A percentile compares a stretch with the other conserved stretches of the same genome.
phyloP scores from a whole-genome alignment of 345 rosid genomes.

The Draba incana region DNA sequence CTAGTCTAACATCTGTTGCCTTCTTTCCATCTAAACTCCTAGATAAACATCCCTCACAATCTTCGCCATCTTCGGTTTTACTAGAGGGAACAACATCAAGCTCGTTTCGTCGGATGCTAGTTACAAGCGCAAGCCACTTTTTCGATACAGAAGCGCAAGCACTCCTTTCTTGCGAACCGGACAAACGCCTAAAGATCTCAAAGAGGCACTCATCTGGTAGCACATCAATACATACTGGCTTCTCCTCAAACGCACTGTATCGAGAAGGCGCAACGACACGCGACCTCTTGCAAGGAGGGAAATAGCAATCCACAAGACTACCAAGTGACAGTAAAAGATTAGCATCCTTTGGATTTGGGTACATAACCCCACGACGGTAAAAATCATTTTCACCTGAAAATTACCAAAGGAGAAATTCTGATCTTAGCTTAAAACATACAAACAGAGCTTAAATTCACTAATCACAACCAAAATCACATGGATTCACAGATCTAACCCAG shows the following conservation, averaged over 20 bases:
- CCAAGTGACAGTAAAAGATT: constrained; percentile 67
- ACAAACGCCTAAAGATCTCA: constrained; percentile 78
- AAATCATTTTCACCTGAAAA: constrained; percentile 72
- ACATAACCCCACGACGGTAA: constrained; percentile 65
- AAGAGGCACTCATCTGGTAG: constrained; percentile 95
- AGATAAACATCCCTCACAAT: constrained; percentile 61
- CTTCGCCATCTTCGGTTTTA: constrained; percentile 46
- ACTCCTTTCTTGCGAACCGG: constrained; percentile 77
- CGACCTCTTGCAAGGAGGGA: constrained; percentile 75
- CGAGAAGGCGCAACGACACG: constrained; percentile 70
- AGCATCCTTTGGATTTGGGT: constrained; percentile 79
- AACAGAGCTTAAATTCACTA: neutral
- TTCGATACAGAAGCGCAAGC: constrained; percentile 82
- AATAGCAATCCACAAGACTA: constrained; percentile 67
- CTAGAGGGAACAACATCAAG: constrained; percentile 36
- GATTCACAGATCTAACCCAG: neutral
- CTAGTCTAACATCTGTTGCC: constrained; percentile 84
- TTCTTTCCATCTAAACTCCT: constrained; percentile 89
- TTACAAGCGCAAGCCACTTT: constrained; percentile 82
- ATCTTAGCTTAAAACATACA: neutral
- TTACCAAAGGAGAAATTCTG: neutral
- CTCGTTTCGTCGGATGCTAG: constrained; percentile 67
- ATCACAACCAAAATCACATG: neutral
- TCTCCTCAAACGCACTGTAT: constrained; percentile 58
- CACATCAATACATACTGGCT: constrained; percentile 63